These are phyloP conservation scores for Malania oleifera DNA, from an alignment of 164 flowering plant genomes.

Conservation along the genomic window DNA sequence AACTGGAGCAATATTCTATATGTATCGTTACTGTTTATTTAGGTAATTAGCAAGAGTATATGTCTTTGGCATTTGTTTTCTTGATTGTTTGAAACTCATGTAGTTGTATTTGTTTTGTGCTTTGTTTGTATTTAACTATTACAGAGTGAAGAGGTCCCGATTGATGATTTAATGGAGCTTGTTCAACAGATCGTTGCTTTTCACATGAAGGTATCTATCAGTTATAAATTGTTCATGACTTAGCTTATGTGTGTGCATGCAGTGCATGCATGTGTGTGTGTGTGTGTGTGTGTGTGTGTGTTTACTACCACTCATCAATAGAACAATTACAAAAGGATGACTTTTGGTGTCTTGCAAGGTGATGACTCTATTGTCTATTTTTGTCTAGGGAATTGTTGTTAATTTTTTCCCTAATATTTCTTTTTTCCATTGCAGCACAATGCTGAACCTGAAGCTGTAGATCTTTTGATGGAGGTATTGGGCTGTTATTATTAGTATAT, in stretches of 20 bases:
- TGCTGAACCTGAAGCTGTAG: constrained; percentile 98
- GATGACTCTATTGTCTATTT: background rate
- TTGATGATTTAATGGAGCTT: constrained; percentile 87
- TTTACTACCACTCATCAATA: too few relatives aligned
- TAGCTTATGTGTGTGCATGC: background rate
- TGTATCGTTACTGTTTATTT: too few relatives aligned
- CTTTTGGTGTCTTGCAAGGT: background rate
- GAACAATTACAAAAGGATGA: too few relatives aligned
- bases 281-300: too few relatives aligned
- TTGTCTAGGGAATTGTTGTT: too few relatives aligned
- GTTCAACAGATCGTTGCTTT: constrained; percentile 93
- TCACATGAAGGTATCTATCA: constrained; percentile 77
- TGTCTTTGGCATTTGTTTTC: too few relatives aligned
- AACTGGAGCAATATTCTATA: too few relatives aligned
- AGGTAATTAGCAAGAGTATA: too few relatives aligned
- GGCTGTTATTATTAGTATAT: background rate
- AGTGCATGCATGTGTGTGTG: background rate
- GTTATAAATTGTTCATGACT: background rate
- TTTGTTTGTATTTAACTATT: constrained; percentile 7
- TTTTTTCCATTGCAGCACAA: constrained; percentile 65
- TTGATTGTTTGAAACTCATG: background rate
- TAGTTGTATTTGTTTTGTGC: background rate
- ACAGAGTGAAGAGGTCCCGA: constrained; percentile 66
- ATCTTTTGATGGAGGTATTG: constrained; percentile 92
- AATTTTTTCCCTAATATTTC: too few relatives aligned